Conservation (phyloP, 352 stramenopile species). For the Blastocystis sp. region DNA sequence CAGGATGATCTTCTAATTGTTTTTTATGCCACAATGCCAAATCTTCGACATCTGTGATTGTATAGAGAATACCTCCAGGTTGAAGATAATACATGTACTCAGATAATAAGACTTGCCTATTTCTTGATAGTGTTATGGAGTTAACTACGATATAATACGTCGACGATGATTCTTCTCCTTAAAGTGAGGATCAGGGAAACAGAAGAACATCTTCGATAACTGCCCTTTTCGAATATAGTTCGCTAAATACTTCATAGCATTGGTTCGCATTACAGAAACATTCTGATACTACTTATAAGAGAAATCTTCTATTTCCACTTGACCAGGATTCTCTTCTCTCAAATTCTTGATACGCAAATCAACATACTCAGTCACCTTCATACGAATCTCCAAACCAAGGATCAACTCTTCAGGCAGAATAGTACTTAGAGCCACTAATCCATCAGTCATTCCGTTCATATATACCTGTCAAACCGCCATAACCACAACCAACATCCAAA, state of each 20-base stretch:
- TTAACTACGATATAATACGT: conserved; percentile 74
- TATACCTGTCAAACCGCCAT: conserved; percentile 82
- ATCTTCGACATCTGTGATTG: conserved; percentile 95
- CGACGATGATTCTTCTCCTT: conserved; percentile 92
- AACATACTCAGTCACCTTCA: conserved; percentile 80
- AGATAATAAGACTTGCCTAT: conserved; percentile 79
- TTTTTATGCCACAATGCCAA: conserved; percentile 92
- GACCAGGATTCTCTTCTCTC: conserved; percentile 71
- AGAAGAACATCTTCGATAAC: conserved; percentile 95
- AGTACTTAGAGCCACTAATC: conserved; percentile 73
- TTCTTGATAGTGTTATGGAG: background rate
- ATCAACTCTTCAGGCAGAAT: conserved; percentile 82
- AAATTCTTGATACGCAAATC: conserved; percentile 73
- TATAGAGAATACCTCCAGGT: conserved; percentile 85
- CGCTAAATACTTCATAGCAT: conserved; percentile 85
- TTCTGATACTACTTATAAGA: conserved; percentile 80
- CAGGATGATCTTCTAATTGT: conserved; percentile 83
- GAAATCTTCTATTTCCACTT: background rate
- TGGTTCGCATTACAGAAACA: conserved; percentile 84
- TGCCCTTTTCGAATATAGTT: conserved; percentile 70
- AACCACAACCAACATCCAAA: conserved; percentile 91
- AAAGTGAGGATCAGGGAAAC: conserved; percentile 97
- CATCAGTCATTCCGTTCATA: background rate
- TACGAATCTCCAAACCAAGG: conserved; percentile 89
- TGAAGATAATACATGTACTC: conserved; percentile 92